These are phyloP conservation scores for Aristolochia californica DNA, from an alignment of 164 flowering plant genomes.

Conservation along the genomic window DNA sequence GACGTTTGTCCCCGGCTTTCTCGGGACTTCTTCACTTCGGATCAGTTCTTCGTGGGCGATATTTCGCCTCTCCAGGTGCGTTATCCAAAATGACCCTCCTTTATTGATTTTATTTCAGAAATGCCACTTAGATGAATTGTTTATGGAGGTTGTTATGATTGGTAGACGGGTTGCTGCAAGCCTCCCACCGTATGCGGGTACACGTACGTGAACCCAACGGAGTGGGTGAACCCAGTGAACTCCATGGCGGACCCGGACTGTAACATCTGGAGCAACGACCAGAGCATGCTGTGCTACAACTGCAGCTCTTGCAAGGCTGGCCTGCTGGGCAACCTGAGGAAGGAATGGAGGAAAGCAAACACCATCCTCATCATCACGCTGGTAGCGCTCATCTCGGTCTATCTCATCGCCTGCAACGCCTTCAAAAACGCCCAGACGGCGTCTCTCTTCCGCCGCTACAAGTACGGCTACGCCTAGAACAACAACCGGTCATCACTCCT, in stretches of 20 bases:
- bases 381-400: conserved; percentile 66
- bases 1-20: conserved; percentile 40
- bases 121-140: neutral
- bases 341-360: conserved; percentile 86
- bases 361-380: conserved; percentile 51
- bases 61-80: conserved; percentile 79
- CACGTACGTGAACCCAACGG: conserved; percentile 64
- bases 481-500: neutral
- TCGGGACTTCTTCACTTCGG: conserved; percentile 37
- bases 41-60: conserved; percentile 44
- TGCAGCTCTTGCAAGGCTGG: conserved; percentile 89
- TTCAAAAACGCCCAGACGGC: conserved; percentile 83
- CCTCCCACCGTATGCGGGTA: conserved; percentile 84
- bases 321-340: conserved; percentile 62
- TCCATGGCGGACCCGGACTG: conserved; percentile 62
- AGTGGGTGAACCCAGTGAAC: conserved; percentile 65
- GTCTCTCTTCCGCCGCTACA: conserved; percentile 61
- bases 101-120: neutral
- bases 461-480: conserved; percentile 44
- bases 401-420: conserved; percentile 82
- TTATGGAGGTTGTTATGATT: too few relatives aligned
- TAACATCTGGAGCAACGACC: conserved; percentile 76
- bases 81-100: neutral
- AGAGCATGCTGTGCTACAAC: conserved; percentile 56
- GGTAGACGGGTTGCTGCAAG: conserved; percentile 94